A percentile compares a stretch with the other conserved stretches of the same genome.
These are phyloP conservation scores for Alliaria petiolata DNA, from an alignment of 345 rosid genomes.

Conservation along the genomic window DNA sequence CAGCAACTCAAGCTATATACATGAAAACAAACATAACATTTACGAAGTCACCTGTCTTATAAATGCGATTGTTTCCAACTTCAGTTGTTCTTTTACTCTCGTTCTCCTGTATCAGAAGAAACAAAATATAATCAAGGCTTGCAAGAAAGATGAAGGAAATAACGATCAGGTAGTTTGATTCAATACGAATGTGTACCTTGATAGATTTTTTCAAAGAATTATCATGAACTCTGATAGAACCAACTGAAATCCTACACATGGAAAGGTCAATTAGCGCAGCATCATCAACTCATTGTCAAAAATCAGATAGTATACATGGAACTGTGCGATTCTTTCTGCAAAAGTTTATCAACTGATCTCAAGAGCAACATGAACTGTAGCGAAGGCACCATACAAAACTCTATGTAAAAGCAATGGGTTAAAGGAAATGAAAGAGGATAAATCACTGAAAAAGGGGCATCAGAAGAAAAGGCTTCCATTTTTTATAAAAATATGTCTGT, in stretches of 20 bases:
- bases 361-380: background rate
- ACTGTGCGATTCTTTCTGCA: background rate
- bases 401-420: background rate
- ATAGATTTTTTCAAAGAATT: slow-evolving; percentile 39
- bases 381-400: background rate
- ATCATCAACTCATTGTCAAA: slow-evolving; percentile 1
- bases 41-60: slow-evolving; percentile 47
- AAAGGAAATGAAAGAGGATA: background rate
- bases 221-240: slow-evolving; percentile 37
- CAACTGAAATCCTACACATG: slow-evolving; percentile 41
- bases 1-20: slow-evolving; percentile 10
- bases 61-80: slow-evolving; percentile 18
- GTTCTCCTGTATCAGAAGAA: slow-evolving; percentile 39
- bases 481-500: background rate
- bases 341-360: background rate
- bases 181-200: slow-evolving; percentile 34
- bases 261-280: slow-evolving; percentile 4
- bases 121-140: slow-evolving; percentile 6
- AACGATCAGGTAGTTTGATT: background rate
- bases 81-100: slow-evolving; percentile 28
- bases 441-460: background rate
- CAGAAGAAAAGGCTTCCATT: background rate
- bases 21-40: slow-evolving; percentile 13
- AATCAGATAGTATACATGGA: background rate
- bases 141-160: slow-evolving; percentile 10